Conservation (phyloP, 2,329 filamentous ascomycete species). For the Tolypocladium tundrense region DNA sequence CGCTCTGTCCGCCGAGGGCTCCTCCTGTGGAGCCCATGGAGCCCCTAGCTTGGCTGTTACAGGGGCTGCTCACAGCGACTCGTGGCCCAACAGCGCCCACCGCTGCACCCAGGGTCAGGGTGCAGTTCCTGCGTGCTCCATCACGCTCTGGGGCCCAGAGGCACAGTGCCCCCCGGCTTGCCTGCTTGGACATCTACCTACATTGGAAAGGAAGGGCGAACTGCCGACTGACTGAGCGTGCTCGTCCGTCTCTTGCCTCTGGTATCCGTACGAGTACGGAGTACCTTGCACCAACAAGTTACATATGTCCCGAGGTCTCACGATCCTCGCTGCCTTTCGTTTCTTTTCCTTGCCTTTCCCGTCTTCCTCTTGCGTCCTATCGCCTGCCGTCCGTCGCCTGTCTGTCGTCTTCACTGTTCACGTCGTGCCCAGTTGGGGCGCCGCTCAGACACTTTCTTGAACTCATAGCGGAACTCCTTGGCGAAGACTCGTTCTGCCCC, state of each 20-base stretch:
- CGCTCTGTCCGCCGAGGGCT: constrained; percentile 3
- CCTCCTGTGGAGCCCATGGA: neutral
- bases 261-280: neutral
- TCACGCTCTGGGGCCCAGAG: neutral
- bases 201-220: neutral
- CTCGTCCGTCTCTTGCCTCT: neutral
- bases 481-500: neutral
- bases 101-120: neutral
- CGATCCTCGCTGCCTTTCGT: neutral
- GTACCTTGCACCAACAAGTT: neutral
- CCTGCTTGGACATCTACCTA: neutral
- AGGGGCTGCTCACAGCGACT: neutral
- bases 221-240: neutral
- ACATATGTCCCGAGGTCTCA: neutral
- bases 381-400: no score
- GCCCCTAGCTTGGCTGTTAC: neutral
- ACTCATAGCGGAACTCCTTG: neutral
- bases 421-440: neutral
- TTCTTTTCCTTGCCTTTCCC: neutral
- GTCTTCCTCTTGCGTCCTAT: neutral
- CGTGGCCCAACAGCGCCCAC: neutral
- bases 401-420: neutral
- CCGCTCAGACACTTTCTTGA: neutral
- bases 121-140: no score
- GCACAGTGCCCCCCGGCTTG: neutral